These are phyloP conservation scores for Nicotiana tabacum DNA, from an alignment of 257 asterid genomes.

Conservation along the genomic window DNA sequence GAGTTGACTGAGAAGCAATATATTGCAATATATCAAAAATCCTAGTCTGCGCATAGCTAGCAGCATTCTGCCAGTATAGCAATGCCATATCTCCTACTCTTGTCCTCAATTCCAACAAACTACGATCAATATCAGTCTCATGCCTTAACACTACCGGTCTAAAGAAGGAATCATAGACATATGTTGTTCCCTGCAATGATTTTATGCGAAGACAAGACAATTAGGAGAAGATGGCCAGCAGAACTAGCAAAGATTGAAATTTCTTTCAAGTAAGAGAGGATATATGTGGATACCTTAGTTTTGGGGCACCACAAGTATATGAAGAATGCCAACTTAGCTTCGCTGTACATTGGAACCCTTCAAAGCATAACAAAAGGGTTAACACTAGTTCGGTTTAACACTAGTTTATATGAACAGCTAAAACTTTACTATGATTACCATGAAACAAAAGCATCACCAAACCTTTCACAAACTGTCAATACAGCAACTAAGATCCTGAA, in stretches of 20 bases:
- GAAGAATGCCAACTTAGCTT: constrained; percentile 50
- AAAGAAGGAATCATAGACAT: constrained; percentile 32
- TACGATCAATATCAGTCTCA: constrained; percentile 41
- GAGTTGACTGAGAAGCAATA: constrained; percentile 31
- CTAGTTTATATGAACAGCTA: neutral
- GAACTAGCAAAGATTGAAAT: neutral
- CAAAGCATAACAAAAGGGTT: neutral
- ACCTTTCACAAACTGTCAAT: constrained; percentile 40
- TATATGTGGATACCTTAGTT: constrained; percentile 31
- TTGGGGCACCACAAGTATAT: constrained; percentile 57
- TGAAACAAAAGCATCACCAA: constrained; percentile 36
- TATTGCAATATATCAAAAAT: constrained; percentile 34
- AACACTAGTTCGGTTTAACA: neutral
- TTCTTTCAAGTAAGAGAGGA: neutral
- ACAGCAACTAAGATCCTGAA: constrained; percentile 48
- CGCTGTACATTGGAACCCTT: constrained; percentile 58
- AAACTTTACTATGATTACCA: constrained; percentile 30
- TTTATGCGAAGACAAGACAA: neutral
- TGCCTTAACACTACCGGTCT: constrained; percentile 34
- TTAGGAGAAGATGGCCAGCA: neutral
- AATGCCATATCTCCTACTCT: constrained; percentile 6
- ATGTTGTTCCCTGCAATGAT: constrained; percentile 36
- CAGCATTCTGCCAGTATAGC: constrained; percentile 32
- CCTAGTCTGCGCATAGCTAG: constrained; percentile 26
- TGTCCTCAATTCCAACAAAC: constrained; percentile 30